These are phyloP conservation scores for Ceratocystis eucalypticola DNA, from an alignment of 2,329 filamentous ascomycete species.

Conservation along the genomic window DNA sequence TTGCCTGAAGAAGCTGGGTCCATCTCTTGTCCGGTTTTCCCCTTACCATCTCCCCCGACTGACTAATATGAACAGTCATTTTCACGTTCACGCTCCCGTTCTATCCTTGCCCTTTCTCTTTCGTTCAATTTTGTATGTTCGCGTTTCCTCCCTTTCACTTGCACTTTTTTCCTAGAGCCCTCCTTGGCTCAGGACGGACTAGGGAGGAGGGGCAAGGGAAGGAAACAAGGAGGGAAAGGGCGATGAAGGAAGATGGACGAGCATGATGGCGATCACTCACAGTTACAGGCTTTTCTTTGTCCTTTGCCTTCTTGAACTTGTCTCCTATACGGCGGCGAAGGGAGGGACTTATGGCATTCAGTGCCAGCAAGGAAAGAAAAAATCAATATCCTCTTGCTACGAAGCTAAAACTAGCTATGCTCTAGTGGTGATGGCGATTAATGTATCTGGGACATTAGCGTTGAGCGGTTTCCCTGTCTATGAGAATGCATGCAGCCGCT, in stretches of 20 bases:
- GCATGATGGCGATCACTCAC: not conserved
- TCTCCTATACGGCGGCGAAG: not conserved
- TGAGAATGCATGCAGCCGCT: not conserved
- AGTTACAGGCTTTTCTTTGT: not conserved
- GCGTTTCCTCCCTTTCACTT: not conserved
- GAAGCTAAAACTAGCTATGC: too few relatives aligned
- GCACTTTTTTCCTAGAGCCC: not conserved
- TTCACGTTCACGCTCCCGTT: not conserved
- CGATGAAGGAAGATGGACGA: not conserved
- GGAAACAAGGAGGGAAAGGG: not conserved
- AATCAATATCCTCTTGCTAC: not conserved
- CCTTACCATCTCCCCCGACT: not conserved
- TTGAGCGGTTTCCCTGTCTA: not conserved
- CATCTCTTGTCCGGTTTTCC: not conserved
- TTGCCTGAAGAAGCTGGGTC: not conserved
- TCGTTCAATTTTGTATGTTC: not conserved
- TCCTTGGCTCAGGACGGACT: not conserved
- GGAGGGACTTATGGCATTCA: not conserved
- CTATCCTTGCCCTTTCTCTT: not conserved
- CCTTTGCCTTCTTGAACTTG: not conserved
- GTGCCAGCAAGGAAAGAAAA: not conserved
- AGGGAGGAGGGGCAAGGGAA: not conserved
- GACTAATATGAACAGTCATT: too few relatives aligned
- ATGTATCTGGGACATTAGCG: not conserved
- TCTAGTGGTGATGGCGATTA: not conserved